Percentiles rank a stretch among this genome's conserved stretches.
Evolutionary conservation across 1,139 yeast genomes (phyloP).

Genomic region (Magnusiomyces suaveolens): DNA sequence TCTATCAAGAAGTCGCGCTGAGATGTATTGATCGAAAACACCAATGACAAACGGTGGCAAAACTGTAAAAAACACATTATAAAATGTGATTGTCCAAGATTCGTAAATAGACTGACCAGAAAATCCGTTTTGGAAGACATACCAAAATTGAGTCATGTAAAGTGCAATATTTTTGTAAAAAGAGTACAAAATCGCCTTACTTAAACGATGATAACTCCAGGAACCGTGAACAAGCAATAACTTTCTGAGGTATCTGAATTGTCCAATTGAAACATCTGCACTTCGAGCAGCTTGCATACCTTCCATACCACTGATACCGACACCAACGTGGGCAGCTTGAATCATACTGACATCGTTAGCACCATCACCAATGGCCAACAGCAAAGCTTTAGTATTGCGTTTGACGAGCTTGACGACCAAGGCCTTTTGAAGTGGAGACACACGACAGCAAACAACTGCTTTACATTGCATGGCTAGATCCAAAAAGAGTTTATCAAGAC

Average conservation of each 20-base stretch:
- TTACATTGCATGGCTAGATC: conserved; percentile 79
- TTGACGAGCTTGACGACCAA: conserved; percentile 84
- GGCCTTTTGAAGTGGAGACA: conserved; percentile 97
- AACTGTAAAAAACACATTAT: conserved; percentile 92
- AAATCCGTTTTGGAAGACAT: conserved; percentile 79
- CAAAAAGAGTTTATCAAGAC: conserved; percentile 67
- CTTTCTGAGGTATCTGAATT: conserved; percentile 76
- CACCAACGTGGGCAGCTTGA: conserved; percentile 96
- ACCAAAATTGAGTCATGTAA: conserved; percentile 98
- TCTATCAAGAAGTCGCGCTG: conserved; percentile 77
- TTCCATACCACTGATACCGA: conserved; percentile 97
- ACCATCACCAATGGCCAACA: conserved; percentile 94
- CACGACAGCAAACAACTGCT: conserved; percentile 95
- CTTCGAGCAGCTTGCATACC: conserved; percentile 99
- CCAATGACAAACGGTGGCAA: conserved; percentile 95
- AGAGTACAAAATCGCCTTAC: conserved; percentile 85
- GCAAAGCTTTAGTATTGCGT: conserved; percentile 71
- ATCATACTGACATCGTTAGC: conserved; percentile 99
- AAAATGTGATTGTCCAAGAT: conserved; percentile 95
- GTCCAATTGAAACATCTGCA: conserved; percentile 96
- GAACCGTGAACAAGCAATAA: conserved; percentile 88
- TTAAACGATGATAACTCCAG: conserved; percentile 93
- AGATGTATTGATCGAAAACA: conserved; percentile 91
- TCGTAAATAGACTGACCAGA: conserved; percentile 95
- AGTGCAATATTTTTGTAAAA: conserved; percentile 92